phyloP scores from a whole-genome alignment of 2,329 filamentous ascomycete genomes.

The Fusarium sp. region DNA sequence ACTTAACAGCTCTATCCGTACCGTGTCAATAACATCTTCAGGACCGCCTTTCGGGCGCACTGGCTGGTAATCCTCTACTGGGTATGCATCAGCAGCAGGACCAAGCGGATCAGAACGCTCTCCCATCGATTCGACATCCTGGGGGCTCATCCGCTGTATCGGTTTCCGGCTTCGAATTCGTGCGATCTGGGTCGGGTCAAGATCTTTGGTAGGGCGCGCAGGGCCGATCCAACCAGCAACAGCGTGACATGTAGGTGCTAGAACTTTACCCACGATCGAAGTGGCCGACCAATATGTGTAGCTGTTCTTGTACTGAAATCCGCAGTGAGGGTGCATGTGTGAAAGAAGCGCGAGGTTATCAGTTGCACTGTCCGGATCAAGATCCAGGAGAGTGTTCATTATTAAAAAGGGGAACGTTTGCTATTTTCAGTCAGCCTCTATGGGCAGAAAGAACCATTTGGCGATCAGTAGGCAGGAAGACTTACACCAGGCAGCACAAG shows the following conservation, averaged over 20 bases:
- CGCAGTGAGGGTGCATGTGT: constrained; percentile 75
- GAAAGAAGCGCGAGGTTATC: constrained; percentile 75
- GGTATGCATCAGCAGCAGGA: constrained; percentile 70
- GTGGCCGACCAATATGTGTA: constrained; percentile 82
- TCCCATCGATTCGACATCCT: constrained; percentile 74
- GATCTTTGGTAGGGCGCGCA: constrained; percentile 73
- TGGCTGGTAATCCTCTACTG: constrained; percentile 75
- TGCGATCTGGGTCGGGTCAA: constrained; percentile 76
- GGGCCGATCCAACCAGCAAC: constrained; percentile 82
- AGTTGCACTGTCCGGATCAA: constrained; percentile 75
- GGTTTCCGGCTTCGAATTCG: constrained; percentile 72
- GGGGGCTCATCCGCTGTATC: constrained; percentile 65
- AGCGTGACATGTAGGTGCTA: constrained; percentile 77
- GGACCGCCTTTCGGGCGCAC: constrained; percentile 64
- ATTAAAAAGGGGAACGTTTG: constrained; percentile 77
- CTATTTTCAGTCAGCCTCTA: constrained; percentile 47
- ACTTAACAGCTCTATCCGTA: constrained; percentile 75
- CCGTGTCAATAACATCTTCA: constrained; percentile 71
- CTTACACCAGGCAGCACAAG: constrained; percentile 77
- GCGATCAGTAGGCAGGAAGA: constrained; percentile 4
- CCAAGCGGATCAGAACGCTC: constrained; percentile 77
- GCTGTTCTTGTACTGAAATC: constrained; percentile 79
- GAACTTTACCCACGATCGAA: constrained; percentile 80
- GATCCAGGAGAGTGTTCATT: constrained; percentile 82
- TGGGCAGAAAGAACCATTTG: neutral